Evolutionary conservation across 140 eudicot genomes (phyloP), one percentile per base, ranked within the genome.

Genomic region (Ambrosia hybrid): DNA sequence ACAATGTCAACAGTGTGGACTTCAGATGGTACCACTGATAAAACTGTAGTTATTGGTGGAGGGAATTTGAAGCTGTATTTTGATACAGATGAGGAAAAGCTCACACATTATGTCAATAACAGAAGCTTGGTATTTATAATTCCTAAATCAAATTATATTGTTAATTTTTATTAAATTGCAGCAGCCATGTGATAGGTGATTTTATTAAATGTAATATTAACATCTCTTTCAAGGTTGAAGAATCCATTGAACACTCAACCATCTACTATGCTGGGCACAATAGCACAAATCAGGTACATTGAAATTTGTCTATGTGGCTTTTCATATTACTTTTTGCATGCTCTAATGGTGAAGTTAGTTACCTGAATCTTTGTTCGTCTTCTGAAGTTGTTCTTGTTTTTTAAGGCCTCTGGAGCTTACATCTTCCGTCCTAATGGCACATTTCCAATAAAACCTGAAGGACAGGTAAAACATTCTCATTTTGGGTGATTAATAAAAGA

Each of bases 361-460:
- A n/a, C n/a, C n/a, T n/a, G n/a, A n/a, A n/a, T 5, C 5, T 57
- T 30, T 36, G n/a, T 45, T 67, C 30, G 37, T 57, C 45, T 58
- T 74, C 76, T 79, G 55, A 81, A 66, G 9, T 73, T 43, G 21
- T 79, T 73, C 49, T 51, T 62, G 65, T 41, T 51, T 21, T 67
- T 87, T 38, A 77, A 93, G 97, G 96, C 94, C 61, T 94, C 99
- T 67, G 97, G 99, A 71, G 99, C 99, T 69, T 94, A 94, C 81
- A 81, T 94, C 72, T 94, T 94, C 86, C 99, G 96, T 59, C 99
- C 99, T 53, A 94, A 80, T 86, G 88, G 82, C 36, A 79, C 91
- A 51, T 83, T 77, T 76, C 83, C 82, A 11, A 71, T 94, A 66
- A 73, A 81, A 77, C 67, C 87, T 75, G 84, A 82, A 70, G 88